These are phyloP conservation scores for Zostera marina DNA, from an alignment of 116 monocot genomes.

Conservation along the genomic window DNA sequence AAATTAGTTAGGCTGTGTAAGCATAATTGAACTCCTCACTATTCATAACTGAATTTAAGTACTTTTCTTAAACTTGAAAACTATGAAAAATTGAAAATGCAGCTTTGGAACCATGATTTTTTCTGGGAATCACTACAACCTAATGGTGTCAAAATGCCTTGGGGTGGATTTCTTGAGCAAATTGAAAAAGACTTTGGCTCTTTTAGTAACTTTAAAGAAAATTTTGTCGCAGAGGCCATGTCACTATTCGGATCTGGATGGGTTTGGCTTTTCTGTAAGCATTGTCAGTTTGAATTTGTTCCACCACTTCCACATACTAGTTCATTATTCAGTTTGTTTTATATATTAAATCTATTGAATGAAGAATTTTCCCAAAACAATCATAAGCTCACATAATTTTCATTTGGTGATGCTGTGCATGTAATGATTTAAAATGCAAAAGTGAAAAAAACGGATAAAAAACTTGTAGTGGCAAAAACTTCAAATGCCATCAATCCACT, in stretches of 20 bases:
- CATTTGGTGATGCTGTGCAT: neutral
- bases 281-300: neutral
- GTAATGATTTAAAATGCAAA: neutral
- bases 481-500: slow-evolving; percentile 80
- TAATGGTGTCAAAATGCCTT: slow-evolving; percentile 49
- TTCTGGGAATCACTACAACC: slow-evolving; percentile 99
- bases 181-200: slow-evolving; percentile 97
- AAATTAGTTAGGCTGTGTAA: no score
- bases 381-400: neutral
- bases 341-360: neutral
- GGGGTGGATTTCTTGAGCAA: slow-evolving; percentile 62
- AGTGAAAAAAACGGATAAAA: slow-evolving; percentile 70
- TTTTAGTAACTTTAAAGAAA: slow-evolving; percentile 64
- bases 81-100: slow-evolving; percentile 6
- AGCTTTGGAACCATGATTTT: slow-evolving; percentile 97
- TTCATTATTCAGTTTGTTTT: slow-evolving; percentile 7
- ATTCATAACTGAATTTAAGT: neutral
- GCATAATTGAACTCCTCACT: no score
- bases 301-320: neutral
- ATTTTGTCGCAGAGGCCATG: slow-evolving; percentile 45
- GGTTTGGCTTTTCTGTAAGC: slow-evolving; percentile 93
- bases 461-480: slow-evolving; percentile 51
- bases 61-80: neutral
- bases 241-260: slow-evolving; percentile 80
- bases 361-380: neutral